Evolutionary conservation across 2,329 filamentous ascomycete genomes (phyloP), one percentile per base, ranked within the genome.

Genomic region (Biscogniauxia sp.): DNA sequence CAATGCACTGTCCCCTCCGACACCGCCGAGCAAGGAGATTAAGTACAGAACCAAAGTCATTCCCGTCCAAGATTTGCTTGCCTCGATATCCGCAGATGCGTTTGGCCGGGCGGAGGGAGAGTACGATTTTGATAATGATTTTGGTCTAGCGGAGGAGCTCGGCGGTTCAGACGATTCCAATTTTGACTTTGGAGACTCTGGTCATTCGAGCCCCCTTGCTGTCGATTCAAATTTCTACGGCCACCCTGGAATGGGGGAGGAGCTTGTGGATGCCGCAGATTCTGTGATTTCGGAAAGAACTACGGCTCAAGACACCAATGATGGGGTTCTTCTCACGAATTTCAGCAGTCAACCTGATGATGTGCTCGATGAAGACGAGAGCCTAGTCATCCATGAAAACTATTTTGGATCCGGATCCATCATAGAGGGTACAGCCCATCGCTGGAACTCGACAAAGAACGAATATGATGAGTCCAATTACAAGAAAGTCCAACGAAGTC

Each of bases 11-110:
- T 87, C 88, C 45, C 95, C 94, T 4, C 94, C 95, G 1, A 88
- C 87, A 7, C 89, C 93, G 0, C 92, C 93, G 1, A 94, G 86
- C 70, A 92, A 89, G 63, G 88, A 90, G 67, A 85, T 88, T 65
- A 95, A 95, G 72, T 99, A 96, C 74, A 85, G 91, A 41, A 97
- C 93, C 0, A 86, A 94, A 63, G 84, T 96, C 3, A 87, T 97
- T 61, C 93, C 93, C 0, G 84, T 99, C 6, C 82, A 95, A 68
- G 90, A 98, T 67, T 86, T 99, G 76, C 84, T 99, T 63, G 89
- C 92, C 5, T 97, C 94, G 0, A 92, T 99, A 67, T 91, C 91
- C 6, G 91, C 91, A 1, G 91, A 97, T 74, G 91, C 92, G 0
- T 93, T 96, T 72, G 84, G 84, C 3, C 82, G 75, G 60, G 79